Conservation (phyloP, 768 basidiomycete species). For the Ramaria sp. region DNA sequence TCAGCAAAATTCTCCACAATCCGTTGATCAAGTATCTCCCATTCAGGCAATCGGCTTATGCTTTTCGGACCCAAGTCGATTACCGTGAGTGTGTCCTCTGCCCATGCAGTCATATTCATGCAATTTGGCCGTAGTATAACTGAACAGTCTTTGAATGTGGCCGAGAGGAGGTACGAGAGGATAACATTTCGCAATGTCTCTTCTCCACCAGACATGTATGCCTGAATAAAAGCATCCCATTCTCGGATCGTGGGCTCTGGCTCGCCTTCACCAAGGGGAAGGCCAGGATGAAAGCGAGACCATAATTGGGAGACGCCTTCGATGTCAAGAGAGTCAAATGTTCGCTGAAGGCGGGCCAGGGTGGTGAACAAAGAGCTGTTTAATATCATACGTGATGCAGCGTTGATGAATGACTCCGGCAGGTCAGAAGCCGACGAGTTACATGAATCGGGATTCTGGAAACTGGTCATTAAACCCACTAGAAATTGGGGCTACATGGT, state of each 20-base stretch:
- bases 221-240: conserved; percentile 52
- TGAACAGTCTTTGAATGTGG: conserved; percentile 96
- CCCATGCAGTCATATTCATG: conserved; percentile 10
- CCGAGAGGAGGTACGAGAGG: conserved; percentile 75
- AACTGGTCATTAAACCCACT: conserved; percentile 8
- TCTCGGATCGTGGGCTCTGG: conserved; percentile 51
- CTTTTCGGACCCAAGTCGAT: conserved; percentile 87
- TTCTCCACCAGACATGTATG: conserved; percentile 33
- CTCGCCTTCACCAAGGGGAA: conserved; percentile 13
- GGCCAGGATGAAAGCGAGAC: conserved; percentile 7
- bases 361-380: conserved; percentile 39
- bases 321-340: conserved; percentile 75
- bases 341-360: conserved; percentile 55
- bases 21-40: conserved; percentile 61
- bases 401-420: conserved; percentile 34
- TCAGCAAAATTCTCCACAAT: conserved; percentile 32
- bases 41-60: conserved; percentile 48
- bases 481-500: conserved; percentile 4
- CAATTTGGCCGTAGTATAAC: conserved; percentile 34
- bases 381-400: conserved; percentile 38
- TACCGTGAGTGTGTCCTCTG: conserved; percentile 36
- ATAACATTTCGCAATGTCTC: conserved; percentile 46
- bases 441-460: conserved; percentile 24
- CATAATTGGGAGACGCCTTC: conserved; percentile 49
- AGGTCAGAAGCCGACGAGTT: background rate